phyloP scores from a whole-genome alignment of 768 basidiomycete genomes.

The Lentinula raphanica region DNA sequence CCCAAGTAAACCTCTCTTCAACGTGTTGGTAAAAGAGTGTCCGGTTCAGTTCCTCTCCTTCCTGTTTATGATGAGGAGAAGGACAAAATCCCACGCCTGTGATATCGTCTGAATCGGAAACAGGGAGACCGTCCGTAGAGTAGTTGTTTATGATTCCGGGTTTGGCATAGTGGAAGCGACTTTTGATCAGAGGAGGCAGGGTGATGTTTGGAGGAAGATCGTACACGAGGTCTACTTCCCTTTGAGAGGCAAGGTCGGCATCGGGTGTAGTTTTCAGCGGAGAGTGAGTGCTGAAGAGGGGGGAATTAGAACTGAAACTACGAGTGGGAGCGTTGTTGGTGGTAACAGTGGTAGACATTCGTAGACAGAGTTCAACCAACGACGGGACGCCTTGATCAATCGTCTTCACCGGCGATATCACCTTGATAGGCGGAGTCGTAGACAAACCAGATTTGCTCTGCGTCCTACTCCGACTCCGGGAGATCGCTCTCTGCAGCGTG shows the following conservation, averaged over 20 bases:
- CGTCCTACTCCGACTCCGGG: too few relatives aligned
- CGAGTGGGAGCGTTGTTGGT: neutral
- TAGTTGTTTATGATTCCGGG: slow-evolving; percentile 11
- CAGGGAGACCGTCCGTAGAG: slow-evolving; percentile 1
- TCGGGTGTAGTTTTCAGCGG: neutral
- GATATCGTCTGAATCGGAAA: slow-evolving; percentile 6
- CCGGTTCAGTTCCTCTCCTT: too few relatives aligned
- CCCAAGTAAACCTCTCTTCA: slow-evolving; percentile 68
- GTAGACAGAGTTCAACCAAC: slow-evolving; percentile 32
- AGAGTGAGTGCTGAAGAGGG: neutral
- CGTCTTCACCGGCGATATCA: neutral
- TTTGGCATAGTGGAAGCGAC: neutral
- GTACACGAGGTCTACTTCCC: neutral
- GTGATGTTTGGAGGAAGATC: neutral
- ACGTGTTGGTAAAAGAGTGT: slow-evolving; percentile 55
- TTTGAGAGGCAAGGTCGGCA: neutral
- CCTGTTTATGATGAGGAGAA: slow-evolving; percentile 46
- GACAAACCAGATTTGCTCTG: too few relatives aligned
- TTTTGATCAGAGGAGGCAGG: neutral
- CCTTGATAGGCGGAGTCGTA: neutral
- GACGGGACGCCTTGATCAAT: slow-evolving; percentile 4
- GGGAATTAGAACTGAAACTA: neutral
- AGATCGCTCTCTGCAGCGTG: too few relatives aligned
- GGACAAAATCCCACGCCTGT: slow-evolving; percentile 41
- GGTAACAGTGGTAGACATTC: slow-evolving; percentile 9